Evolutionary conservation across 148 eudicot species (phyloP), one percentile per base, ranked within the genome.

Genomic region (Vaccinium vitisidaea): DNA sequence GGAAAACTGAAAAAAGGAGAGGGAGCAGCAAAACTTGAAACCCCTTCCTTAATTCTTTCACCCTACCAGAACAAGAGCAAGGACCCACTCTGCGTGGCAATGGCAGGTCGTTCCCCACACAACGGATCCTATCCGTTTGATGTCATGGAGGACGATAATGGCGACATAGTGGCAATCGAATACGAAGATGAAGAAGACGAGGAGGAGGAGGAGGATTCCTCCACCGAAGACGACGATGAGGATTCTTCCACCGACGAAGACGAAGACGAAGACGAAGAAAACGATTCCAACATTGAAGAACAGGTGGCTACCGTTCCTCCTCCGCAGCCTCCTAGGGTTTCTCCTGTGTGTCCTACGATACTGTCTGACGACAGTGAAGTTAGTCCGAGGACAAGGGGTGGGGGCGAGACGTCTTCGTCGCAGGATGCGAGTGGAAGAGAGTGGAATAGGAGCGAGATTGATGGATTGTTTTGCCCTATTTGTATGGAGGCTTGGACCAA

Each of bases 401-500:
- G 83, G 48, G 87, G 79, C 36, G 77, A 63, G 9, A 65, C 67
- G 53, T 73, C 59, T 74, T 78, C 55, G 65, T 61, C 65, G n/a
- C 80, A 79, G 76, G 74, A 43, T 56, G 85, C 25, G 7, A 55
- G 77, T 48, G 85, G 61, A 30, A 83, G 71, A 14, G 88, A 77
- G 69, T 87, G 86, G 86, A 84, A 81, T 82, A 77, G 84, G 82
- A 82, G 83, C 79, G 92, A 93, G 11, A 83, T 92, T 48, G 99
- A 94, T 21, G 99, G 99, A 6, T 65, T 92, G 56, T 86, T 77
- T 87, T 95, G 98, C 87, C 88, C 98, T 30, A 94, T 95, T 86
- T 95, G 98, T 85, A 89, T 91, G 89, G 96, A 92, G 15, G 88
- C 92, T 84, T 95, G 98, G 98, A 85, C 91, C 70, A 87, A 77